Percentiles rank a stretch among this genome's conserved stretches.
Evolutionary conservation across 805 yeast genomes (phyloP).

Genomic region (Candida qinlingensis): DNA sequence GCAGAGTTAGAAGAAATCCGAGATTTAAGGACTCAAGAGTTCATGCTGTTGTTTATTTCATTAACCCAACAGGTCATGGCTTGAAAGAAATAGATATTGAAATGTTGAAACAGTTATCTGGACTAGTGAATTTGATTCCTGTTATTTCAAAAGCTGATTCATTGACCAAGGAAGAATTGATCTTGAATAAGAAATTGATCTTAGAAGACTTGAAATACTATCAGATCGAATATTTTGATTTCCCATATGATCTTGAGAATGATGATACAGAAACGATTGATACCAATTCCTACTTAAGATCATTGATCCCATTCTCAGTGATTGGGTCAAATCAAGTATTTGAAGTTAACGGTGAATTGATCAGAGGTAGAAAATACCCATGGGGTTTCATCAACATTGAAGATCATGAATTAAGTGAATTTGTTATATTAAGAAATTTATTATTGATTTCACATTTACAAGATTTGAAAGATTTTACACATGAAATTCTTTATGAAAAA

Average conservation of each 20-base stretch:
- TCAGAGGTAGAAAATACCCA: conserved; percentile 52
- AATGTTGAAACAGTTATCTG: conserved; percentile 72
- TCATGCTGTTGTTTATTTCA: conserved; percentile 69
- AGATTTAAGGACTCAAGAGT: conserved; percentile 81
- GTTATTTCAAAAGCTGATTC: conserved; percentile 84
- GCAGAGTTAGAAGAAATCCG: conserved; percentile 79
- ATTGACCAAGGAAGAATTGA: conserved; percentile 71
- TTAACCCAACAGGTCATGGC: conserved; percentile 83
- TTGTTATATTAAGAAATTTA: conserved; percentile 72
- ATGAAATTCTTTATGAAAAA: conserved; percentile 79
- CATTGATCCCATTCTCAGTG: conserved; percentile 60
- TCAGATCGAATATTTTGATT: conserved; percentile 67
- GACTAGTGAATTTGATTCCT: conserved; percentile 80
- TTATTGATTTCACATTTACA: conserved; percentile 78
- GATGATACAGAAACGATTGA: conserved; percentile 60
- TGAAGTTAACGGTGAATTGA: conserved; percentile 36
- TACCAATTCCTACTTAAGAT: conserved; percentile 59
- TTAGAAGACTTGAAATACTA: conserved; percentile 70
- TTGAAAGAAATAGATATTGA: conserved; percentile 72
- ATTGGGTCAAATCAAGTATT: conserved; percentile 65
- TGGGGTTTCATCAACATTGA: conserved; percentile 59
- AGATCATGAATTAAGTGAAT: conserved; percentile 73
- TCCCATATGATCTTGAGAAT: conserved; percentile 54
- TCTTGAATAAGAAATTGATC: conserved; percentile 66
- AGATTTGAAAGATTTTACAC: conserved; percentile 85